Evolutionary conservation across 208 protist species (phyloP).

Genomic region (Wallacemonas collosoma): DNA sequence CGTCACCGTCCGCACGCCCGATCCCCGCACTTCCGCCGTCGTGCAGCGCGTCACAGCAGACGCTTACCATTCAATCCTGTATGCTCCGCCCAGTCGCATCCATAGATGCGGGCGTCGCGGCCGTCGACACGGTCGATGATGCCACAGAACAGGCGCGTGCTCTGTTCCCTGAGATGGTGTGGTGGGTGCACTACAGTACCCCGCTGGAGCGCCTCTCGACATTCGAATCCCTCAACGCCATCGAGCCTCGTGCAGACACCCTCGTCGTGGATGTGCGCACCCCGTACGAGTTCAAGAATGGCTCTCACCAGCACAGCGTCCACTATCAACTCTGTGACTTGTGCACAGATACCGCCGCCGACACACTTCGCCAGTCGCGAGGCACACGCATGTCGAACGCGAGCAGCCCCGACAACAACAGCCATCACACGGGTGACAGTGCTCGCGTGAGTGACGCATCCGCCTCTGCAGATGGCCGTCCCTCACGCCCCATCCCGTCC

Average conservation of each 20-base stretch:
- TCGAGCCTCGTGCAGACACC: slow-evolving; percentile 27
- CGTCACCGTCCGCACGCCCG: not conserved
- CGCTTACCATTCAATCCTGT: not conserved
- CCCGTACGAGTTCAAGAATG: slow-evolving; percentile 82
- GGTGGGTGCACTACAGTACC: slow-evolving; percentile 13
- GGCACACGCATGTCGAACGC: not conserved
- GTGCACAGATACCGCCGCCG: slow-evolving; percentile 48
- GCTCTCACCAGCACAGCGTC: slow-evolving; percentile 74
- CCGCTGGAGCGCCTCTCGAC: slow-evolving; percentile 17
- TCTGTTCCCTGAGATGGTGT: slow-evolving; percentile 10
- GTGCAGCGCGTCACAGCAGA: not conserved
- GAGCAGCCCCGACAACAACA: no score
- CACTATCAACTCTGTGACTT: slow-evolving; percentile 61
- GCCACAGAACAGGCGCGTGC: not conserved
- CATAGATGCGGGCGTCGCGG: no score
- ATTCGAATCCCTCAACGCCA: slow-evolving; percentile 16
- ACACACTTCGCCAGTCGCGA: slow-evolving; percentile 19
- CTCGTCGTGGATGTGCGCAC: slow-evolving; percentile 78
- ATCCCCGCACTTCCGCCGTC: not conserved
- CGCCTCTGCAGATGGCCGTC: not conserved
- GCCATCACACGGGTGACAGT: no score
- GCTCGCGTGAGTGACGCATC: not conserved
- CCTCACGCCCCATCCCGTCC: not conserved
- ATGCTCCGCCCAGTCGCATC: not conserved
- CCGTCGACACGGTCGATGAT: no score